phyloP scores from a whole-genome alignment of 352 stramenopile species.

The Phytophthora pistaciae region DNA sequence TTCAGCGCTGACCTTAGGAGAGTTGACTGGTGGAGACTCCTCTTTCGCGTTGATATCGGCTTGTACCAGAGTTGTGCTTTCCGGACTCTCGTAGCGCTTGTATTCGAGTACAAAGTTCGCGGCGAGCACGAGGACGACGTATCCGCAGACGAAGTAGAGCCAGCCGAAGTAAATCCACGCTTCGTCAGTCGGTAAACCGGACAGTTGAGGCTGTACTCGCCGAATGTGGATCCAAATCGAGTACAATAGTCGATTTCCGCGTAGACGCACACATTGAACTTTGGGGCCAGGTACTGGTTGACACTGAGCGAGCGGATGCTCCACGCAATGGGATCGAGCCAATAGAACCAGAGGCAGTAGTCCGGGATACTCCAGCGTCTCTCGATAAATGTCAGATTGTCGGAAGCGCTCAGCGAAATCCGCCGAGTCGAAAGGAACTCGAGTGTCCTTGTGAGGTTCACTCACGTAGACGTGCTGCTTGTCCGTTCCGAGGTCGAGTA shows the following conservation, averaged over 20 bases:
- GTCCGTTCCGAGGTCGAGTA: constrained; percentile 53
- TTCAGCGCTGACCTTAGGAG: constrained; percentile 4
- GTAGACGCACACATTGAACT: constrained; percentile 48
- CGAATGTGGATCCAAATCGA: constrained; percentile 27
- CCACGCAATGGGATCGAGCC: constrained; percentile 74
- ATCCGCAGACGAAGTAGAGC: constrained; percentile 50
- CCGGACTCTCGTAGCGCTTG: constrained; percentile 46
- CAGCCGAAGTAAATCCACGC: constrained; percentile 58
- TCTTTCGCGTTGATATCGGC: constrained; percentile 23
- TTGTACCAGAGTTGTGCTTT: constrained; percentile 42
- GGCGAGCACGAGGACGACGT: constrained; percentile 43
- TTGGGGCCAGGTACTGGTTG: constrained; percentile 56
- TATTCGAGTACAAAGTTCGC: constrained; percentile 49
- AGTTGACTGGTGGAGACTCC: not conserved
- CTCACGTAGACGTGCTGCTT: constrained; percentile 48
- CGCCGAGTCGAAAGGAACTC: constrained; percentile 24
- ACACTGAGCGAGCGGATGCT: constrained; percentile 56
- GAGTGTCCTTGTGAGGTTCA: not conserved
- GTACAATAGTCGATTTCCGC: constrained; percentile 55
- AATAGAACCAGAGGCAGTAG: constrained; percentile 76
- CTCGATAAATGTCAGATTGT: constrained; percentile 51
- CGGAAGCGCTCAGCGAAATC: constrained; percentile 57
- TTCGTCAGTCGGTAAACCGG: constrained; percentile 47
- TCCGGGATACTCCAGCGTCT: constrained; percentile 50
- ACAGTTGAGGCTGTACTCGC: constrained; percentile 51